Evolutionary conservation across 1,284 basidiomycete species (phyloP), one percentile per base, ranked within the genome.

Genomic region (Pterulicium gracile): DNA sequence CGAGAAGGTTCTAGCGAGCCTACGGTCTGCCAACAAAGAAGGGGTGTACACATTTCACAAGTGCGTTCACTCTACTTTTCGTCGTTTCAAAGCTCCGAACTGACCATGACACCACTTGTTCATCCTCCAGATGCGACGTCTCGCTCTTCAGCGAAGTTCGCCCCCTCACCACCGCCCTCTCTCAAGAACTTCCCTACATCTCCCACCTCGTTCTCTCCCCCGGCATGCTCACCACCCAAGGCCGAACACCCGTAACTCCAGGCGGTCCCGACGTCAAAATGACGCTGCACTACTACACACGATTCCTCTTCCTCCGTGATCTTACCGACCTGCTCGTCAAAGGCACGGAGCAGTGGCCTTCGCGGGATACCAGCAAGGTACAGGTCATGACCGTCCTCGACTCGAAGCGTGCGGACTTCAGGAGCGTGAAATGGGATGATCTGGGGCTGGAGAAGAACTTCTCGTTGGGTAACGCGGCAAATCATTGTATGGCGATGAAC

Each of bases 281-380:
- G 44, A 27, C 24, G 20, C 19, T 45, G 27, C 44, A 45, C 17
- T 45, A 45, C 20, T 45, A 45, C n/a, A 15, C 44, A n/a, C 24
- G 44, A n/a, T 45, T 45, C 20, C 15, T 27, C 5, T 45, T 39
- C 44, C 36, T 32, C 12, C 34, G 24, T 36, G 44, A 39, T 17
- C 44, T 45, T 3, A 13, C 39, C 12, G 27, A 24, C 12, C 23
- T 27, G 5, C 24, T 45, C n/a, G 22, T 18, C 17, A 18, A 39
- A 39, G 36, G n/a, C 19, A 18, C 36, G n/a, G 36, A 13, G 4
- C 7, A 7, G 36, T 13, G 19, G 36, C 5, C 4, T 7, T 24
- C 18, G 13, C 4, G 17, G 36, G 23, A 34, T 7, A 17, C n/a
- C 36, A 39, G 36, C 19, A 39, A 39, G 36, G n/a, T n/a, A n/a